Percentiles rank a stretch among this genome's conserved stretches.
These are phyloP conservation scores for Primulina tabacum DNA, from an alignment of 257 asterid genomes.

Conservation along the genomic window DNA sequence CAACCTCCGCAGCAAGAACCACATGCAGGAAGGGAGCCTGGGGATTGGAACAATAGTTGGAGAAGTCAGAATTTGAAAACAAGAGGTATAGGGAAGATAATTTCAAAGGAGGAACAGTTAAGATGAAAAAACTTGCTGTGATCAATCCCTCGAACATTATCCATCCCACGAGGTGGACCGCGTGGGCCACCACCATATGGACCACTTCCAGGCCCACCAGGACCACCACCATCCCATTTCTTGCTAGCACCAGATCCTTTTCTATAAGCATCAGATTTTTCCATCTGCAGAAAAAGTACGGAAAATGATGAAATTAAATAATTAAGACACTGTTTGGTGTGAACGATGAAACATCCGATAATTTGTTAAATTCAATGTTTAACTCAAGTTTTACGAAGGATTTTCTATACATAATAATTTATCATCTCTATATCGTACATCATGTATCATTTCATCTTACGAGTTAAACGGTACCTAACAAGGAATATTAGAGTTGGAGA, in stretches of 20 bases:
- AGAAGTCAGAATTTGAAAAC: background rate
- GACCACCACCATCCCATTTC: slow-evolving; percentile 97
- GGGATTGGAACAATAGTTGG: background rate
- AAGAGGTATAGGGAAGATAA: background rate
- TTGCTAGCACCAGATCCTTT: slow-evolving; percentile 80
- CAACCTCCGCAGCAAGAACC: slow-evolving; percentile 90
- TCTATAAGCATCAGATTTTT: slow-evolving; percentile 75
- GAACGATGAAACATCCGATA: no score
- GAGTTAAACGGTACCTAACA: background rate
- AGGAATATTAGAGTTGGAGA: slow-evolving; percentile 1
- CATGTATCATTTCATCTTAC: no score
- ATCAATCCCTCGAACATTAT: slow-evolving; percentile 82
- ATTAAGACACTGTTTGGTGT: no score
- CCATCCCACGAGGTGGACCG: slow-evolving; percentile 84
- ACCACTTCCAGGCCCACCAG: slow-evolving; percentile 92
- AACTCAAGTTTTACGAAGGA: no score
- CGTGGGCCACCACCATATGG: slow-evolving; percentile 92
- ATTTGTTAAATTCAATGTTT: no score
- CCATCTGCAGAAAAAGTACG: slow-evolving; percentile 54
- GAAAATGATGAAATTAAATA: slow-evolving; percentile 8
- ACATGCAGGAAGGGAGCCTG: slow-evolving; percentile 93
- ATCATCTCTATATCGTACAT: no score
- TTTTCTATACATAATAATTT: no score
- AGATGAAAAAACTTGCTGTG: slow-evolving; percentile 62
- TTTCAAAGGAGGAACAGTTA: background rate